Evolutionary conservation across 371 early-diverging fungal species (phyloP).

Genomic region (Lichtheimia ornata): DNA sequence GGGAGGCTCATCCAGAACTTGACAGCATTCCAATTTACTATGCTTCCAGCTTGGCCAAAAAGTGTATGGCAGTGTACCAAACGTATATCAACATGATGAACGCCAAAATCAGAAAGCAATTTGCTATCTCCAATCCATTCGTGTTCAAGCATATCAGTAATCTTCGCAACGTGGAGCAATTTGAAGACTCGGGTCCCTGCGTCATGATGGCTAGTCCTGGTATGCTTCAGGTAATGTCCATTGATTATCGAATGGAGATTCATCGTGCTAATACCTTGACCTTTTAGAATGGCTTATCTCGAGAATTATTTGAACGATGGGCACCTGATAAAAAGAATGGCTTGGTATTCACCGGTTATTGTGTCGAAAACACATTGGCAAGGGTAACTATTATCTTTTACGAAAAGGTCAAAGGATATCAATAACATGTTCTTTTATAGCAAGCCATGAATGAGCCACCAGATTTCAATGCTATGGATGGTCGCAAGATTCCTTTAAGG

Average conservation of each 20-base stretch:
- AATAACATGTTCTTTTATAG: slow-evolving; percentile 26
- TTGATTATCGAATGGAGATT: not conserved
- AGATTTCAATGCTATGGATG: slow-evolving; percentile 88
- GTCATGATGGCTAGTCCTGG: slow-evolving; percentile 99
- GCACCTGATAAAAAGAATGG: slow-evolving; percentile 96
- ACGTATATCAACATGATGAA: slow-evolving; percentile 99
- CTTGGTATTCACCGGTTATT: slow-evolving; percentile 98
- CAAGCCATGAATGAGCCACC: slow-evolving; percentile 93
- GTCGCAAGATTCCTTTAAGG: slow-evolving; percentile 86
- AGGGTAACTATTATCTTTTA: slow-evolving; percentile 61
- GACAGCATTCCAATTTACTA: slow-evolving; percentile 98
- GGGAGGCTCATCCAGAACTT: slow-evolving; percentile 95
- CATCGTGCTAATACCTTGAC: not conserved
- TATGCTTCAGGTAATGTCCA: slow-evolving; percentile 89
- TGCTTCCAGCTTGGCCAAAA: slow-evolving; percentile 96
- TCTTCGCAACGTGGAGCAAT: slow-evolving; percentile 88
- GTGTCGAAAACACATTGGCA: slow-evolving; percentile 99
- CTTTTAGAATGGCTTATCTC: slow-evolving; percentile 87
- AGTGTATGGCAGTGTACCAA: slow-evolving; percentile 99
- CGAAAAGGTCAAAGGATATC: not conserved
- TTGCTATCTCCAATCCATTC: slow-evolving; percentile 95
- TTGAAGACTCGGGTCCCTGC: slow-evolving; percentile 99
- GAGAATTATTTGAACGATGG: slow-evolving; percentile 99
- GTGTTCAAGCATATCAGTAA: slow-evolving; percentile 97
- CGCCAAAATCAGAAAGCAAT: slow-evolving; percentile 91